Evolutionary conservation across 768 basidiomycete species (phyloP).

Genomic region (Pholiota molesta): DNA sequence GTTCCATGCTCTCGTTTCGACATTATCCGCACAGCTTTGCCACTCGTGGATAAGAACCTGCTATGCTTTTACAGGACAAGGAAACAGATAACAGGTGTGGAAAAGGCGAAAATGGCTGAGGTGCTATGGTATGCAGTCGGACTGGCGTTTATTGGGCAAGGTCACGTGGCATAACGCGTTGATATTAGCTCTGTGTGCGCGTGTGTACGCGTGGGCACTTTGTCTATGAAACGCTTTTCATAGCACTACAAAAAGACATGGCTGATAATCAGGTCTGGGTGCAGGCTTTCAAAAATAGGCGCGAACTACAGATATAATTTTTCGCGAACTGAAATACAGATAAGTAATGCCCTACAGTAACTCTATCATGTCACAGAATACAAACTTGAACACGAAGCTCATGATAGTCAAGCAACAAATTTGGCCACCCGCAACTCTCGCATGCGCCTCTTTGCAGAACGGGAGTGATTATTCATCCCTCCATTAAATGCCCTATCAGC

Average conservation of each 20-base stretch:
- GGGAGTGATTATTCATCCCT: slow-evolving; percentile 73
- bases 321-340: background rate
- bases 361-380: background rate
- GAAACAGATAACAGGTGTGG: slow-evolving; percentile 1
- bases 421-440: slow-evolving; percentile 51
- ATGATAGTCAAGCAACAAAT: slow-evolving; percentile 24
- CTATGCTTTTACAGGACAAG: slow-evolving; percentile 1
- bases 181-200: slow-evolving; percentile 20
- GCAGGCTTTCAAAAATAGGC: too few species aligned
- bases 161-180: slow-evolving; percentile 29
- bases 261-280: too few species aligned
- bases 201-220: slow-evolving; percentile 18
- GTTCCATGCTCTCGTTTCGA: slow-evolving; percentile 44
- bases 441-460: slow-evolving; percentile 54
- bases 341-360: background rate
- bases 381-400: background rate
- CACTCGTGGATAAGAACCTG: background rate
- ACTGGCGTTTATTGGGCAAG: slow-evolving; percentile 13
- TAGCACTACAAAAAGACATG: background rate
- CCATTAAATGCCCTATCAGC: slow-evolving; percentile 71
- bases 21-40: slow-evolving; percentile 27
- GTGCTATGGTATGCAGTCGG: slow-evolving; percentile 18
- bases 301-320: background rate
- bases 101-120: slow-evolving; percentile 21
- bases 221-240: background rate